Evolutionary conservation across 164 flowering plant species (phyloP), one percentile per base, ranked within the genome.

Genomic region (Vitis rupestris): DNA sequence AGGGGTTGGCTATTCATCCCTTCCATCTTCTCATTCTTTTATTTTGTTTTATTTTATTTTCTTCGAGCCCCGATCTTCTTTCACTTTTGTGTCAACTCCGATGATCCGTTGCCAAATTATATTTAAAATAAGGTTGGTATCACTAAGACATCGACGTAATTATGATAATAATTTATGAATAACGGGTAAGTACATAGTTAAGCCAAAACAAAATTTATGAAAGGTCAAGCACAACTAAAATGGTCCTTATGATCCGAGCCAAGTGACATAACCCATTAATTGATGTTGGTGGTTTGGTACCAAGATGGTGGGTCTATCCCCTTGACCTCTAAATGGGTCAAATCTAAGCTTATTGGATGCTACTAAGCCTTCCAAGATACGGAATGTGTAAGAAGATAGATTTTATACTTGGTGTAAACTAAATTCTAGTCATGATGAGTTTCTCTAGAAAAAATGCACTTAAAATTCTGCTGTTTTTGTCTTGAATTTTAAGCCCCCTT

Each of bases 221-320:
- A 53, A 53, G 56, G 16, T 23, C 56, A 53, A 53, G 56, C 56
- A 57, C 59, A 16, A 19, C 16, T 57, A 8, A 59, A 70, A 61
- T 17, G 54, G 72, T 62, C 50, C 49, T 54, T 70, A 29, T 15
- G 49, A 2, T 17, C 14, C 19, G 66, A 53, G 66, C 27, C 27
- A 23, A 44, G 16, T 52, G 11, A 37, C 12, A 62, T 62, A 53
- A n/a, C 14, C 37, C 31, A 14, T 23, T 29, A 69, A 9, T 66
- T 55, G 47, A 66, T 66, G 69, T 3, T n/a, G 48, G 50, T 56
- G 50, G 6, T 23, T 58, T 58, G 59, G 27, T n/a, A 16, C 19
- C 19, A n/a, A 16, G 3, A 57, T 16, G 29, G 59, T 57, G 59
- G 27, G 59, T 17, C 59, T 17, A 23, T 19, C 29, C 9, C 59